Evolutionary conservation across 495 filamentous ascomycete genomes (phyloP), one percentile per base, ranked within the genome.

Genomic region (Talaromyces stipitatus): DNA sequence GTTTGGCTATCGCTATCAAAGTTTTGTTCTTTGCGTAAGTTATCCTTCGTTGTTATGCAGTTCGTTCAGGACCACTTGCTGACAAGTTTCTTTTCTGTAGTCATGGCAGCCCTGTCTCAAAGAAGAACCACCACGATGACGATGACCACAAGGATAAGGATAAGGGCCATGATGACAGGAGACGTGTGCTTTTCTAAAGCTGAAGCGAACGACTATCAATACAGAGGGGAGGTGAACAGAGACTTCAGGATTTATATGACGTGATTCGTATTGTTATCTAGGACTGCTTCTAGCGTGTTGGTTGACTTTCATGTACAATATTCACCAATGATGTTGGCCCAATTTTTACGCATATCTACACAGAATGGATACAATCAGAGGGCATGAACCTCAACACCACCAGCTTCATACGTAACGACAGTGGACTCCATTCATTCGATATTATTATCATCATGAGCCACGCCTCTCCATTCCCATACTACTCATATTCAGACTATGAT

Each of bases 1-100:
- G 85, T 12, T 73, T 98, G 62, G 84, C 92, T 6, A 79, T 97
- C 64, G 86, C 92, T 3, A 97, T 98, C 71, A 97, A 96, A 78
- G 82, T 96, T 57, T 73, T 96, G 12, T 97, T 97, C 81, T 98
- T 98, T 75, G 92, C 92, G 71, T 86, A 68, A 71, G 77, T 30
- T 22, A 24, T 38, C 41, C 2, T 33, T 8, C 62, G 11, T 48
- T 14, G 59, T 3, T 14, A 28, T 24, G 30, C 33, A n/a, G n/a
- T n/a, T 43, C 12, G 32, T 55, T 22, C 53, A 29, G 66, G 52
- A 64, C 62, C 54, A 64, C 43, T 47, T 32, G 30, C 53, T 41
- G 14, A 52, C 50, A 22, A 4, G 23, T 32, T 46, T 50, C n/a
- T 62, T n/a, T 45, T 54, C 48, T 56, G 23, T 56, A 80, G 76